phyloP scores from a whole-genome alignment of 192 early-diverging fungal genomes.

The Dispira parvispora region DNA sequence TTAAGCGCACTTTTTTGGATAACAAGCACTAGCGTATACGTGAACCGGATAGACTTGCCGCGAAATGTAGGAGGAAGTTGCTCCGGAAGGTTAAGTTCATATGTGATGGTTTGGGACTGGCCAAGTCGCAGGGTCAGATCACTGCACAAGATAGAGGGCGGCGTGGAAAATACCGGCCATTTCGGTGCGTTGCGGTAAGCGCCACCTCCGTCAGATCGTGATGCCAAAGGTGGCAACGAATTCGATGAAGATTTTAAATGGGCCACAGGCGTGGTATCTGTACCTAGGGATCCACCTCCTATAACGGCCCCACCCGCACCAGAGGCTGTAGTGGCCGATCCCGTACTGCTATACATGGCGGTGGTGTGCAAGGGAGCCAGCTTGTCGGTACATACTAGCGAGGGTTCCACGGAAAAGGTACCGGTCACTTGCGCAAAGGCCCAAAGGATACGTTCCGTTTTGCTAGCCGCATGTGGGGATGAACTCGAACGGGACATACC shows the following conservation, averaged over 20 bases:
- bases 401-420: background rate
- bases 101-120: background rate
- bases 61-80: conserved; percentile 2
- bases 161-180: conserved; percentile 6
- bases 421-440: conserved; percentile 8
- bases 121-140: conserved; percentile 1
- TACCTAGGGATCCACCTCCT: conserved; percentile 4
- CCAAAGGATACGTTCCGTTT: background rate
- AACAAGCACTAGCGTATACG: background rate
- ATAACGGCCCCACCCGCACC: background rate
- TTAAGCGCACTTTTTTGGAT: conserved; percentile 4
- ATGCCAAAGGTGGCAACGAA: background rate
- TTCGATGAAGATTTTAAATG: background rate
- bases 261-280: background rate
- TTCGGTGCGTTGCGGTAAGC: too few species aligned
- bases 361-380: background rate
- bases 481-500: conserved; percentile 1
- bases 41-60: background rate
- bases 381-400: background rate
- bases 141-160: conserved; percentile 1
- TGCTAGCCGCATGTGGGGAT: background rate
- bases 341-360: background rate
- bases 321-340: background rate
- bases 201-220: background rate
- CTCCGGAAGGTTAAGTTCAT: background rate